Conservation (phyloP, 352 stramenopile species). For the Globisporangium yorkense region DNA sequence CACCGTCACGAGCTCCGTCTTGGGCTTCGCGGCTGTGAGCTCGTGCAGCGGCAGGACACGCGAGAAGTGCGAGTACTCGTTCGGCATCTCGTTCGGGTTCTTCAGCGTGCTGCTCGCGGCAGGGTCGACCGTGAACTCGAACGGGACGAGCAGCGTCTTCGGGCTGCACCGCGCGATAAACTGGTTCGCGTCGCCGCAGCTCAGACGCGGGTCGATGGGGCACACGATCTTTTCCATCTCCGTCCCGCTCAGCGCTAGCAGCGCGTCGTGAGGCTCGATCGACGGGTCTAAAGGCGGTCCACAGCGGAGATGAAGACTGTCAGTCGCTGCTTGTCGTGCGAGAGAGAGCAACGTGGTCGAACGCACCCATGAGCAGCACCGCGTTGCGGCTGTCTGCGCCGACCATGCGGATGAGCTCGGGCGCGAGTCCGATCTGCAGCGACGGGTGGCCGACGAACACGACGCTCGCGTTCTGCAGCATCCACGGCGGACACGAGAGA, state of each 20-base stretch:
- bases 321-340: background rate
- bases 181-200: constrained; percentile 82
- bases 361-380: constrained; percentile 59
- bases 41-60: constrained; percentile 71
- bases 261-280: constrained; percentile 39
- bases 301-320: constrained; percentile 1
- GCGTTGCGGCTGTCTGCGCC: constrained; percentile 58
- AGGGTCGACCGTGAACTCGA: constrained; percentile 44
- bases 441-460: constrained; percentile 71
- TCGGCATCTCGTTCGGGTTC: constrained; percentile 14
- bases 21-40: constrained; percentile 57
- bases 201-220: constrained; percentile 72
- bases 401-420: constrained; percentile 51
- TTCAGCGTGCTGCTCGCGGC: constrained; percentile 1
- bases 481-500: background rate
- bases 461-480: constrained; percentile 52
- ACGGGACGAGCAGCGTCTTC: constrained; percentile 57
- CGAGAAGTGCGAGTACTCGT: constrained; percentile 54
- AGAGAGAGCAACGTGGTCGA: background rate
- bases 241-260: constrained; percentile 50
- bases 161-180: constrained; percentile 76
- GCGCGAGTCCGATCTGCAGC: constrained; percentile 47
- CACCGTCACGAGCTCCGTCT: constrained; percentile 65
- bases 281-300: constrained; percentile 36
- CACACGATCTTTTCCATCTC: constrained; percentile 75